phyloP scores from a whole-genome alignment of 208 protist species.

The Herpetomonas tarakana region DNA sequence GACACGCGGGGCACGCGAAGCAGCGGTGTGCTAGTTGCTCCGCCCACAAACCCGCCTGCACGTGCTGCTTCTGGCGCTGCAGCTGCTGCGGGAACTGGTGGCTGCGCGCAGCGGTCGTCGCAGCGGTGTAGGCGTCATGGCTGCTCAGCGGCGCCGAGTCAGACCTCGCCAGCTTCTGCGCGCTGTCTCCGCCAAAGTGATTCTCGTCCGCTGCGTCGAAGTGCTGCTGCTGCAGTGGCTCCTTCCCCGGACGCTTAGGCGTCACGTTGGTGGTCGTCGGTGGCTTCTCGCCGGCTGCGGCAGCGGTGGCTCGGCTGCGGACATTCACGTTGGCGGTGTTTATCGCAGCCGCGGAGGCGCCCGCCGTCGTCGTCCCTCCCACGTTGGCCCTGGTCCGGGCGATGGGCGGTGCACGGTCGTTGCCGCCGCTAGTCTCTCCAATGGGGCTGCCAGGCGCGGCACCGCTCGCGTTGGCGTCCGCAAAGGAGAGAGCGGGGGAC shows the following conservation, averaged over 20 bases:
- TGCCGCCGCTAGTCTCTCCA: too few species aligned
- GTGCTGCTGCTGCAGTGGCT: neutral
- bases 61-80: neutral
- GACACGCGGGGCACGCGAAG: conserved; percentile 49
- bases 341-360: neutral
- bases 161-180: neutral
- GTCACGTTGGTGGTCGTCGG: neutral
- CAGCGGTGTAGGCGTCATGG: too few species aligned
- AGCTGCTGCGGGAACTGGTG: neutral
- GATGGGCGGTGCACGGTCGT: too few species aligned
- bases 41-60: neutral
- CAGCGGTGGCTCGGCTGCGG: neutral
- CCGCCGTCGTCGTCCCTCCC: too few species aligned
- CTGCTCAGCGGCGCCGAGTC: neutral
- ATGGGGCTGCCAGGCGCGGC: too few species aligned
- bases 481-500: neutral
- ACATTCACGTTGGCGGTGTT: neutral
- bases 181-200: neutral
- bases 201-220: neutral
- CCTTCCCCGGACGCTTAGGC: neutral
- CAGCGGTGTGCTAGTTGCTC: conserved; percentile 31
- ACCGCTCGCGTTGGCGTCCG: too few species aligned
- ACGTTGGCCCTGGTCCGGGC: too few species aligned
- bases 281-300: neutral
- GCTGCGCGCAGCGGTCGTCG: too few species aligned